A percentile compares a stretch with the other conserved stretches of the same genome.
These are phyloP conservation scores for Nemania abortiva DNA, from an alignment of 2,329 filamentous ascomycete genomes.

Conservation along the genomic window DNA sequence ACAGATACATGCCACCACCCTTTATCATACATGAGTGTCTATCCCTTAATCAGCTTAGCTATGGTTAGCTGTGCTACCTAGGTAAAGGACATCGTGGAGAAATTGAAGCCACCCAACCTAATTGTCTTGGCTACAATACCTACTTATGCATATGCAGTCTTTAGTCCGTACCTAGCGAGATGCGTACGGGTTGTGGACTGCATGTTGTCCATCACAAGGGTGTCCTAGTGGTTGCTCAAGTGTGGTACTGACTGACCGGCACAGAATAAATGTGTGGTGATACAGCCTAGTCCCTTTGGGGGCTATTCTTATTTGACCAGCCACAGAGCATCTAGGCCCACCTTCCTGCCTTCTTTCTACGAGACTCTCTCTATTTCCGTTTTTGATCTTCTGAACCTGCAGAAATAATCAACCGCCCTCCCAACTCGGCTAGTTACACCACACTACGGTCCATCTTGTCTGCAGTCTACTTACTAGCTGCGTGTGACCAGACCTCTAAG, in stretches of 20 bases:
- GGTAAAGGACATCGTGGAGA: constrained; percentile 24
- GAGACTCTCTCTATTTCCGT: constrained; percentile 16
- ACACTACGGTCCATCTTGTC: constrained; percentile 5
- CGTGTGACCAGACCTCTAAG: constrained; percentile 33
- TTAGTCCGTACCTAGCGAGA: neutral
- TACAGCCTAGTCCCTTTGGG: constrained; percentile 3
- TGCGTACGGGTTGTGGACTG: constrained; percentile 29
- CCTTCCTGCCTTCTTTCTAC: constrained; percentile 9
- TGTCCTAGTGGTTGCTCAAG: neutral
- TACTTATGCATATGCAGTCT: constrained; percentile 3
- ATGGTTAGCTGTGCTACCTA: neutral
- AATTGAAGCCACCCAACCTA: constrained; percentile 26
- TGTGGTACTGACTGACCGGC: neutral
- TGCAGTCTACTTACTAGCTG: constrained; percentile 25
- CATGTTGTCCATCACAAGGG: constrained; percentile 25
- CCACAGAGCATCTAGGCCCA: constrained; percentile 18
- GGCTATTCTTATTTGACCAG: constrained; percentile 20
- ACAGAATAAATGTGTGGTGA: neutral
- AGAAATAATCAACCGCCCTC: constrained; percentile 16
- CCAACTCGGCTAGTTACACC: constrained; percentile 32
- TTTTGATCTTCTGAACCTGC: constrained; percentile 26
- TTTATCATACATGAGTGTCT: neutral
- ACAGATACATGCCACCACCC: neutral
- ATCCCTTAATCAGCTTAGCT: constrained; percentile 5
- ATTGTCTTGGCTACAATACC: constrained; percentile 31